phyloP scores from a whole-genome alignment of 805 yeast species.

The Jamesozyma hellenica region DNA sequence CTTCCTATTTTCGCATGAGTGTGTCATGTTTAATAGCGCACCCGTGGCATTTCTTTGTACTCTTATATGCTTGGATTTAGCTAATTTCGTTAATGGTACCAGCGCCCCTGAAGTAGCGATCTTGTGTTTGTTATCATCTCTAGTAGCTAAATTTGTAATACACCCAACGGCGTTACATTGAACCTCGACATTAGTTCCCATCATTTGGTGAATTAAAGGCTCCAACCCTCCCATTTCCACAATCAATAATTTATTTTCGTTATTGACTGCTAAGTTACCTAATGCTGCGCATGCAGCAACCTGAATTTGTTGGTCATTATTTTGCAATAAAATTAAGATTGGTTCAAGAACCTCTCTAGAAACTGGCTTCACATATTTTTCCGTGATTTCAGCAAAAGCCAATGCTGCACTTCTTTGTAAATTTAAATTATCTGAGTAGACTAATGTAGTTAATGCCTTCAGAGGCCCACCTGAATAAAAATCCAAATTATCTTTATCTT shows the following conservation, averaged over 20 bases:
- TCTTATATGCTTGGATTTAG: conserved; percentile 86
- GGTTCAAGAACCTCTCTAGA: conserved; percentile 90
- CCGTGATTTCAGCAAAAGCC: conserved; percentile 97
- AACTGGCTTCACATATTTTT: conserved; percentile 86
- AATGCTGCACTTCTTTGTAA: conserved; percentile 94
- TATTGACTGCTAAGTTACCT: conserved; percentile 96
- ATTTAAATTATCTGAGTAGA: conserved; percentile 89
- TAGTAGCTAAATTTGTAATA: conserved; percentile 94
- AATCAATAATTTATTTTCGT: conserved; percentile 82
- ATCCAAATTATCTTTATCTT: conserved; percentile 64
- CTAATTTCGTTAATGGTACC: conserved; percentile 86
- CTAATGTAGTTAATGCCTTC: conserved; percentile 82
- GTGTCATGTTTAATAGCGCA: conserved; percentile 95
- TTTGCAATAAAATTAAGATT: conserved; percentile 74
- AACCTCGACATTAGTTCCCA: conserved; percentile 92
- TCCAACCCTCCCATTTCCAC: conserved; percentile 98
- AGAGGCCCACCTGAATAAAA: conserved; percentile 79
- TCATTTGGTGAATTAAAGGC: conserved; percentile 94
- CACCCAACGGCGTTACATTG: conserved; percentile 99
- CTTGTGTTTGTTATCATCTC: conserved; percentile 90
- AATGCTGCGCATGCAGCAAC: conserved; percentile 98
- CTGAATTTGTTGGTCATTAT: conserved; percentile 88
- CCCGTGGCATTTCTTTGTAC: conserved; percentile 99
- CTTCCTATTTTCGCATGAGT: conserved; percentile 89
- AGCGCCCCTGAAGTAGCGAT: conserved; percentile 95